Evolutionary conservation across 257 asterid genomes (phyloP), one percentile per base, ranked within the genome.

Genomic region (Jacaranda copaia): DNA sequence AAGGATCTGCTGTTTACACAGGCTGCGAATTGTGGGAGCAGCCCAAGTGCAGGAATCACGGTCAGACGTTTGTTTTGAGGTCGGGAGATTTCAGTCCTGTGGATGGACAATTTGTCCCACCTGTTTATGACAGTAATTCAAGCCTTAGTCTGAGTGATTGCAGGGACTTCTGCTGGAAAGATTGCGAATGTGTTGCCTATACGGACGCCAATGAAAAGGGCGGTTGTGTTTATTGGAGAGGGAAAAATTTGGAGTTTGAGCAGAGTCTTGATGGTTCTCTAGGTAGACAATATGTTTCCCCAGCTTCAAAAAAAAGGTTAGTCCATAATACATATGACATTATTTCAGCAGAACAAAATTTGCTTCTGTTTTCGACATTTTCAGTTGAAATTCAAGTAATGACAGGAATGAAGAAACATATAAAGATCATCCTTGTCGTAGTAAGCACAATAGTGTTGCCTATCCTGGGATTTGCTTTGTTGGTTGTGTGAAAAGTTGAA

Each of bases 81-180:
- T 36, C 55, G 0, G 87, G 85, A 18, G 14, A 2, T 20, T 82
- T 80, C 57, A 11, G 35, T 20, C 16, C 45, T 0, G 61, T 25
- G 3, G 43, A 42, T 39, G 75, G 81, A 38, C 9, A 7, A 3
- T 0, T 10, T 1, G 43, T 51, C 4, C 8, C 14, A 14, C 1
- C 61, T 42, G 45, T 5, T 48, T 9, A 12, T 3, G 86, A 73
- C 45, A 3, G 4, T 6, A 80, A 69, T 25, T 62, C 85, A 16
- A 81, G 66, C 76, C 81, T 81, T 40, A 72, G 82, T 40, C 18
- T 68, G 76, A 87, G 87, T 72, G 89, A 87, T 38, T 85, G 91
- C 75, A 67, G 84, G 42, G 81, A 59, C 3, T 10, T 5, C 0
- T 87, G 91, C 79, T 87, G 87, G 90, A 69, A 56, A 1, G 68